Evolutionary conservation across 1,284 basidiomycete species (phyloP), one percentile per base, ranked within the genome.

Genomic region (Apiotrichum laibachii): DNA sequence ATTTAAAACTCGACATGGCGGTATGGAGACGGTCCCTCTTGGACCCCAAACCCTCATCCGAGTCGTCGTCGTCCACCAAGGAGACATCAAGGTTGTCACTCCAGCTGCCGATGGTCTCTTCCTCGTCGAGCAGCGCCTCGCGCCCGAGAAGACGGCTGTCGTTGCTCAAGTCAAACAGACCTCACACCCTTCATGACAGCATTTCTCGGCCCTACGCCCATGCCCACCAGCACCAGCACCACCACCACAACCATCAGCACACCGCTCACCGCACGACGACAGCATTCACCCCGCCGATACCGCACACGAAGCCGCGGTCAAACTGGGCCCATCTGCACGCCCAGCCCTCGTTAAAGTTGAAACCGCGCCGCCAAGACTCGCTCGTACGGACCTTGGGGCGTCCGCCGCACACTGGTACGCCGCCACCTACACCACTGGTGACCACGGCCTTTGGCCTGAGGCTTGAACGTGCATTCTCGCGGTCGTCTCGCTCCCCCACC

Each of bases 181-280:
- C 48, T 13, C 43, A 31, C 15, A 26, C 49, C 9, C 37, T 16
- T 26, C 35, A 39, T 10, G 21, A 50, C 35, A 31, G 26, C 26
- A 26, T 39, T 10, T 26, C 21, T 7, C 34, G n/a, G 12, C 34
- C 49, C 35, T 37, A 37, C 34, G 6, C 35, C 18, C 26, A 21
- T 13, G n/a, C 19, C 15, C 18, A 19, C 13, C 18, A 43, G 9
- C 9, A 18, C 16, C 42, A 43, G 9, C 42, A 43, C 42, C 9
- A 18, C 16, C 42, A 43, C 42, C 42, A 19, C 42, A 18, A 16
- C 3, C 55, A 51, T 8, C 50, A 47, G 26, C 43, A 50, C 33
- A 47, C 46, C 4, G 56, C 46, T 16, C 56, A 57, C 33, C 56
- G 50, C 37, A 53, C 22, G 22, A 56, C 55, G 31, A 48, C 35